Evolutionary conservation across 2,329 filamentous ascomycete genomes (phyloP).

Genomic region (Aspergillus quadrilineatus): DNA sequence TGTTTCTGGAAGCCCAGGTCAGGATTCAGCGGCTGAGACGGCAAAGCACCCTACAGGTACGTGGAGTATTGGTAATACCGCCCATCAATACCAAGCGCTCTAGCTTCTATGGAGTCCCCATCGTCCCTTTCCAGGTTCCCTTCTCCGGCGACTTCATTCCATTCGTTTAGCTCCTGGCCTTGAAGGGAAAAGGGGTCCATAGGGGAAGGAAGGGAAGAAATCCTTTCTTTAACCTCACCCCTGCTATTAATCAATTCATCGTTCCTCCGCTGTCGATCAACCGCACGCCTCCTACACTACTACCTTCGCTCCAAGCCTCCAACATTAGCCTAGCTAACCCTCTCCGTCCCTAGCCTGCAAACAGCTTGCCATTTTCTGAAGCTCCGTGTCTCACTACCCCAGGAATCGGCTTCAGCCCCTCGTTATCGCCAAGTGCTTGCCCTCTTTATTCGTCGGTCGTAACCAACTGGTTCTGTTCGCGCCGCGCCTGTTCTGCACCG

Average conservation of each 20-base stretch:
- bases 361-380: constrained; percentile 1
- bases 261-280: constrained; percentile 23
- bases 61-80: constrained; percentile 7
- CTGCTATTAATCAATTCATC: constrained; percentile 9
- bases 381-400: constrained; percentile 6
- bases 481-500: constrained; percentile 8
- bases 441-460: constrained; percentile 13
- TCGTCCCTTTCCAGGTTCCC: background rate
- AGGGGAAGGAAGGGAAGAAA: constrained; percentile 4
- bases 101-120: background rate
- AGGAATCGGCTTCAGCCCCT: constrained; percentile 9
- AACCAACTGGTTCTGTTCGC: constrained; percentile 8
- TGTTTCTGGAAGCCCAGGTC: background rate
- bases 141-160: constrained; percentile 4
- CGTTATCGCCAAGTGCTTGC: constrained; percentile 3
- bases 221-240: constrained; percentile 8
- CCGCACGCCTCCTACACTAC: constrained; percentile 17
- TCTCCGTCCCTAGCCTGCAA: constrained; percentile 13
- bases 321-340: constrained; percentile 11
- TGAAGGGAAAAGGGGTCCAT: background rate
- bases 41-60: constrained; percentile 1
- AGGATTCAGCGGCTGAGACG: background rate
- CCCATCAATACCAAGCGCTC: background rate
- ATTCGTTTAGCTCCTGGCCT: background rate
- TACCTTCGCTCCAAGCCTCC: constrained; percentile 12